Base-by-base conservation (phyloP, 2,329 filamentous ascomycete species). In the Cladosporium colombiae region DNA sequence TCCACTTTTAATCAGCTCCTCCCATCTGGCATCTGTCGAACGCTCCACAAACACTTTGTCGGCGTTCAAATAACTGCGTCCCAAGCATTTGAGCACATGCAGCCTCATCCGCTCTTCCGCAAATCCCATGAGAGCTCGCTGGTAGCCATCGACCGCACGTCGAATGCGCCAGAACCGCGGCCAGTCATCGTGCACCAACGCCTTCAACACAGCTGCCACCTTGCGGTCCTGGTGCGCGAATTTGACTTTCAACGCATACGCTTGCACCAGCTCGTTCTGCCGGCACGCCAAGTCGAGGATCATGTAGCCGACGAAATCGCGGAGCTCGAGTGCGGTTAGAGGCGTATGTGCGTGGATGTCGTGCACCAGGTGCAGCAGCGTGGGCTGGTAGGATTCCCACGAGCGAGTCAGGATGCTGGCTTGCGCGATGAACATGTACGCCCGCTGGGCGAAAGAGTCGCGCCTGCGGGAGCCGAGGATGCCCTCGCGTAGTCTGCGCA, bases 401-500 rank as follows among this genome's bases (percentile, higher is more conserved):
- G 96, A 89, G 69, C 89, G 88, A 65, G 90, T 88, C 37, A 97
- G 85, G 68, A 99, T 89, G 27, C 91, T 89, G 29, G 93, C 84
- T 64, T 93, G 90, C 72, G 96, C 91, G 73, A 91, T 92, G 82
- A 98, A 98, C 68, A 96, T 88, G 79, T 98, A 97, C 18, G 89
- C 91, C 71, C 93, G 89, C n/a, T 91, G 88, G 1, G 94, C 89
- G 78, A 99, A 99, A 62, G 86, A 83, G 74, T 97, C 91, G 40
- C 84, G 82, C 23, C 93, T 88, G 62, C 88, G 87, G 10, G 91
- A 89, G 14, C 91, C 91, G 2, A 96, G 87, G 57, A 98, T 89
- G 27, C 90, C 93, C 81, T 99, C 95, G 65, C 95, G 88, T 35
- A 99, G 86, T 77, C 97, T 98, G 68, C 95, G 89, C 75, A 98